Evolutionary conservation across 257 asterid genomes (phyloP).

Genomic region (Eucommia ulmoides): DNA sequence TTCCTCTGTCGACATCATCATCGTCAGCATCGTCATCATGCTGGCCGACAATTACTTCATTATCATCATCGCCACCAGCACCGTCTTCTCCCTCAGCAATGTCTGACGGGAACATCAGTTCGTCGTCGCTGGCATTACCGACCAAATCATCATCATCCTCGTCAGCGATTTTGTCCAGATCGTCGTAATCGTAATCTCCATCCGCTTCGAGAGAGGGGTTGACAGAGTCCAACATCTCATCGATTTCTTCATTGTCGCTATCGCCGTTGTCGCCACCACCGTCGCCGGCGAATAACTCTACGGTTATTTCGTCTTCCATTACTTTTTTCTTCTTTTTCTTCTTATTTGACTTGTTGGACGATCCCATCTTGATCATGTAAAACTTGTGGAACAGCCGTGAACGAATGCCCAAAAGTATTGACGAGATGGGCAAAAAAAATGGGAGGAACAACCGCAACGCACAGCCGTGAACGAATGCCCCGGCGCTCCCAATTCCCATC

Average conservation of each 20-base stretch:
- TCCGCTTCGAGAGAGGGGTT: constrained; percentile 23
- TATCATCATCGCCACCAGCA: too few relatives aligned
- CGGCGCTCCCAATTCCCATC: too few relatives aligned
- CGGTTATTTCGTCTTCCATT: constrained; percentile 65
- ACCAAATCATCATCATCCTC: constrained; percentile 74
- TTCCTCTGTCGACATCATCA: too few relatives aligned
- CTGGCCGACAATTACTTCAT: too few relatives aligned
- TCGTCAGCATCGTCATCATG: constrained; percentile 31
- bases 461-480: too few relatives aligned
- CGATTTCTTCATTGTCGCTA: constrained; percentile 61
- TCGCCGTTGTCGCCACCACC: constrained; percentile 40
- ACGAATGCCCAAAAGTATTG: too few relatives aligned
- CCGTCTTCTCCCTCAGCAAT: constrained; percentile 35
- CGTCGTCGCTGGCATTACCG: constrained; percentile 47
- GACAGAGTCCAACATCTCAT: constrained; percentile 34
- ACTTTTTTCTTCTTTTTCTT: constrained; percentile 68
- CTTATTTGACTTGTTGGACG: constrained; percentile 41
- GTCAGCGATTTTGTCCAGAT: constrained; percentile 44
- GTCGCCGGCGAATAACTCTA: constrained; percentile 43
- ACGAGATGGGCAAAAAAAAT: too few relatives aligned
- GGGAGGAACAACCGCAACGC: too few relatives aligned
- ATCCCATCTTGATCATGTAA: constrained; percentile 58
- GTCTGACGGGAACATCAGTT: constrained; percentile 26
- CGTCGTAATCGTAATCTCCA: constrained; percentile 55
- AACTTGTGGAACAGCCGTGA: constrained; percentile 95